Conservation (phyloP, 169 alveolate species). For the Plasmodium coatneyi region DNA sequence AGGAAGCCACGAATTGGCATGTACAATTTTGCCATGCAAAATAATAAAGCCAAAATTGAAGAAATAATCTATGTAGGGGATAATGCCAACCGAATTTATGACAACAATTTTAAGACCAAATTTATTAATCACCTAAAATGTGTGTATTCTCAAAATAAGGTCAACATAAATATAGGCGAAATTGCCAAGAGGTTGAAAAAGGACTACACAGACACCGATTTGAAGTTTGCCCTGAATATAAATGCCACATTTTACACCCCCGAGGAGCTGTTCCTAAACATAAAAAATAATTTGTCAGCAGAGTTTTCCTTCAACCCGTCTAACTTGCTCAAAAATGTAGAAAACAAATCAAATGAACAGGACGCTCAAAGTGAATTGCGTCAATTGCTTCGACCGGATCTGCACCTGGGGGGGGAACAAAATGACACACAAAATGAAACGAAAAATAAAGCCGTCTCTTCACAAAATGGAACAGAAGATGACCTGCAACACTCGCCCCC, state of each 20-base stretch:
- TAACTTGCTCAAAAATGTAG: constrained; percentile 14
- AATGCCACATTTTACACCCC: constrained; percentile 81
- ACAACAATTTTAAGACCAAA: constrained; percentile 46
- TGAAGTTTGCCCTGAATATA: constrained; percentile 81
- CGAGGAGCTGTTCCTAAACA: constrained; percentile 76
- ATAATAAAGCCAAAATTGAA: constrained; percentile 70
- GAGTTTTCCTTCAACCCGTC: constrained; percentile 46
- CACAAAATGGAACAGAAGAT: background rate
- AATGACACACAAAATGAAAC: background rate
- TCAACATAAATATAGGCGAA: constrained; percentile 62
- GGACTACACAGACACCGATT: constrained; percentile 84
- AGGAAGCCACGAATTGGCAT: constrained; percentile 82
- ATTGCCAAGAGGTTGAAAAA: constrained; percentile 73
- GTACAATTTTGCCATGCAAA: constrained; percentile 77
- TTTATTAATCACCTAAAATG: constrained; percentile 61
- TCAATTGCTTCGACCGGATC: background rate
- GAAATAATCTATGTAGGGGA: constrained; percentile 84
- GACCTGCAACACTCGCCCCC: background rate
- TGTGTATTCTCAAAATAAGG: constrained; percentile 74
- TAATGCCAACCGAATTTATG: constrained; percentile 82
- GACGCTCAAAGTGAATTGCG: background rate
- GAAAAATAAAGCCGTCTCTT: background rate
- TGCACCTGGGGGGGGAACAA: background rate
- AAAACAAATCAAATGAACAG: background rate
- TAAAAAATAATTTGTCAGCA: constrained; percentile 36